phyloP scores from a whole-genome alignment of 345 rosid genomes.

The Streptanthus diversifolius region DNA sequence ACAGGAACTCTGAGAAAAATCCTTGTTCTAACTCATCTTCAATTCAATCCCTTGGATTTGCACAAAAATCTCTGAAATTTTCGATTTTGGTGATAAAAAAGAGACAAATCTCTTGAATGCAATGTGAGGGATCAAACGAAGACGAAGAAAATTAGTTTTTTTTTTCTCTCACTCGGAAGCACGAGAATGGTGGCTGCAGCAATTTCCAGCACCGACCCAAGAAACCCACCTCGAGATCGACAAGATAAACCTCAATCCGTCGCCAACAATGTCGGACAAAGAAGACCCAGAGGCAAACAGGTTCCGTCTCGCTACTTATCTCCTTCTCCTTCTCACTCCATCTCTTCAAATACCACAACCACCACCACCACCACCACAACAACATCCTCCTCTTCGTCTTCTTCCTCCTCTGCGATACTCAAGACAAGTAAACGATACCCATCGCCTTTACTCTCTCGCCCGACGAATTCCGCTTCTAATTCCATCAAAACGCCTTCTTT shows the following conservation, averaged over 20 bases:
- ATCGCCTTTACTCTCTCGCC: conserved; percentile 64
- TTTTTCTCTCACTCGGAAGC: background rate
- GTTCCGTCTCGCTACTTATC: conserved; percentile 89
- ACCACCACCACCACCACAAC: conserved; percentile 23
- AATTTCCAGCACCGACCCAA: conserved; percentile 30
- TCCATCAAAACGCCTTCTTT: conserved; percentile 39
- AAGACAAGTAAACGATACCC: conserved; percentile 47
- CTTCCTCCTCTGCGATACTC: conserved; percentile 43
- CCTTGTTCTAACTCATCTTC: background rate
- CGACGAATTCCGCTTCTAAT: conserved; percentile 46
- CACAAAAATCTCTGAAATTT: conserved; percentile 16
- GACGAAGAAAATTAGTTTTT: background rate
- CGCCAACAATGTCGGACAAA: conserved; percentile 40
- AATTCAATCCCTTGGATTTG: conserved; percentile 3
- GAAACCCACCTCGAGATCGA: conserved; percentile 39
- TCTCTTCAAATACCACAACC: conserved; percentile 38
- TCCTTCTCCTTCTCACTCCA: conserved; percentile 71
- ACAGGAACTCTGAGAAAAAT: conserved; percentile 20
- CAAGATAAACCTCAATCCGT: conserved; percentile 26
- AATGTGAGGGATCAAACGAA: conserved; percentile 44
- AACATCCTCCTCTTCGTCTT: conserved; percentile 38
- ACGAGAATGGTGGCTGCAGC: conserved; percentile 72
- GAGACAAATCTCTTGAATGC: conserved; percentile 29
- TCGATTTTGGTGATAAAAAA: background rate
- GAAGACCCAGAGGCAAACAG: conserved; percentile 69